Evolutionary conservation across 495 filamentous ascomycete species (phyloP), one percentile per base, ranked within the genome.

Genomic region (Penicillium salamii): DNA sequence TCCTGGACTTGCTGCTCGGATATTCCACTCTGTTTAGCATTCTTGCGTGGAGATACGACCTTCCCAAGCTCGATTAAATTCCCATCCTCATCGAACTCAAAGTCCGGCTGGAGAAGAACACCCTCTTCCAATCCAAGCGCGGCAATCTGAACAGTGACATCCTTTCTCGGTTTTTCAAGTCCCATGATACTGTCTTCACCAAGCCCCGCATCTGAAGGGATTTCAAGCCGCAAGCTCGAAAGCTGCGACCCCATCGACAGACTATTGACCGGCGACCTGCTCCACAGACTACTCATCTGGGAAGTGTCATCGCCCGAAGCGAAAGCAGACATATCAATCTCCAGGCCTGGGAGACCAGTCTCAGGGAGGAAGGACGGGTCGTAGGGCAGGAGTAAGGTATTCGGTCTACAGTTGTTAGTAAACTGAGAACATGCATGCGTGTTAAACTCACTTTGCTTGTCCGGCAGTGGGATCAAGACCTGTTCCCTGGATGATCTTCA

Each of bases 291-390:
- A 17, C 57, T 61, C 6, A 55, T 50, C 28, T 61, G 58, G 14
- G 40, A 62, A 15, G 42, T 35, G n/a, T 34, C 42, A 3, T 43
- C 42, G 3, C 60, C 54, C 1, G 42, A 23, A 17, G 42, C 49
- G 34, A 71, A 43, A 13, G 51, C 52, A 1, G 63, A 52, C 23
- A 85, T 52, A 42, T 88, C 79, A 24, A 87, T 57, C 31, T 85
- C 77, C 15, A 86, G 63, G 8, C 72, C 70, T 9, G 78, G 78
- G 14, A 88, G 71, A 38, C 64, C 68, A 18, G 81, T 75, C 32
- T 89, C 87, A 0, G 88, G 87, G 1, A 91, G 63, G 56, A 97
- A 96, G n/a, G 82, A 78, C 5, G 91, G 91, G 63, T 97, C 93
- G 53, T 98, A 89, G 17, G 77, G 70, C 3, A 97, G 75, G 12